A percentile compares a stretch with the other conserved stretches of the same genome.
Evolutionary conservation across 352 stramenopile genomes (phyloP).

Genomic region (Plasmopara viticola): DNA sequence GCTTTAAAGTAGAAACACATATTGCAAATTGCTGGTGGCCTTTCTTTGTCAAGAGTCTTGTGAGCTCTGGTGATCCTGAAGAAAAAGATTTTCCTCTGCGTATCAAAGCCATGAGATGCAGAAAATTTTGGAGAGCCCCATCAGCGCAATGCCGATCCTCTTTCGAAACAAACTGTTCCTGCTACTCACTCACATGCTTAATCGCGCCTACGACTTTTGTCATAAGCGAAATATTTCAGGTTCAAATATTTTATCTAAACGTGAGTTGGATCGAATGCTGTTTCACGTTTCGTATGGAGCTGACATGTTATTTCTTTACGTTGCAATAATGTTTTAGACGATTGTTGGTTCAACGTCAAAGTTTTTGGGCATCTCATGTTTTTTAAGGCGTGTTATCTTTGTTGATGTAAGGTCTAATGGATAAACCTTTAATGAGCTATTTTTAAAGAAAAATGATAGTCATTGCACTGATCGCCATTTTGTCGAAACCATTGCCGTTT

Average conservation of each 20-base stretch:
- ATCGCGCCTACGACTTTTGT: slow-evolving; percentile 74
- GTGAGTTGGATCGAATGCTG: slow-evolving; percentile 17
- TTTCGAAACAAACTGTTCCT: slow-evolving; percentile 59
- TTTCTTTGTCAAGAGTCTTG: slow-evolving; percentile 49
- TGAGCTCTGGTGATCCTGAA: slow-evolving; percentile 48
- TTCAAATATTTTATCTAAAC: slow-evolving; percentile 74
- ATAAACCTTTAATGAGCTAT: slow-evolving; percentile 54
- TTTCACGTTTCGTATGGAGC: not conserved
- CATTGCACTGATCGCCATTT: slow-evolving; percentile 38
- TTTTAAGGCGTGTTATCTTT: slow-evolving; percentile 45
- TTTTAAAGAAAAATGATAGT: slow-evolving; percentile 66
- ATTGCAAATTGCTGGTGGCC: slow-evolving; percentile 35
- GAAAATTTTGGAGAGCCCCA: slow-evolving; percentile 42
- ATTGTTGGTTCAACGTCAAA: slow-evolving; percentile 60
- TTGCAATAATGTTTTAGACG: slow-evolving; percentile 26
- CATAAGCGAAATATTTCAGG: slow-evolving; percentile 48
- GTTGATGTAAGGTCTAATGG: slow-evolving; percentile 47
- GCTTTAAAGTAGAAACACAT: slow-evolving; percentile 28
- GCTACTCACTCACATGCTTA: slow-evolving; percentile 38
- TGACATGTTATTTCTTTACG: not conserved
- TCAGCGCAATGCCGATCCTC: slow-evolving; percentile 61
- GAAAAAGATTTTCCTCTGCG: slow-evolving; percentile 46
- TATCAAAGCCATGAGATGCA: slow-evolving; percentile 22
- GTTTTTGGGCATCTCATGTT: slow-evolving; percentile 62
- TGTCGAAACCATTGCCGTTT: slow-evolving; percentile 32